Evolutionary conservation across 768 basidiomycete species (phyloP).

Genomic region (Naematelia aurantialba): DNA sequence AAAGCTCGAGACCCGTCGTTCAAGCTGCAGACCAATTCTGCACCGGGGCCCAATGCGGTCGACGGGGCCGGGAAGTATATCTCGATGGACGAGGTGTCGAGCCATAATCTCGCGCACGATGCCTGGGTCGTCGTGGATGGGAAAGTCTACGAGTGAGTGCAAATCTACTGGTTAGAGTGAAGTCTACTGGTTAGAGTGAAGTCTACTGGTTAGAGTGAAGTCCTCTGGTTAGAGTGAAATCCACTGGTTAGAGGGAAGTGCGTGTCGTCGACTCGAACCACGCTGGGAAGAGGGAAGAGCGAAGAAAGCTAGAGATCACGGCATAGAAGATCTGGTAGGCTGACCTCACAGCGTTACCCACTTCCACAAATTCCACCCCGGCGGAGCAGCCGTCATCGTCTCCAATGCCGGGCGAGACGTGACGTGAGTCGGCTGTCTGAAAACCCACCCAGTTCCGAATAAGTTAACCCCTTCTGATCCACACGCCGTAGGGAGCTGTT

Average conservation of each 20-base stretch:
- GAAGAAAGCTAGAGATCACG: too few species aligned
- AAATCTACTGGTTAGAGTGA: background rate
- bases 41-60: background rate
- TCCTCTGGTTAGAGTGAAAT: too few species aligned
- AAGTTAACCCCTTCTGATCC: background rate
- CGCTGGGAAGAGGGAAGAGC: too few species aligned
- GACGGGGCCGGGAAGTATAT: conserved; percentile 6
- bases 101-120: conserved; percentile 43
- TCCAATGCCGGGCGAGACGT: conserved; percentile 45
- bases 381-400: conserved; percentile 43
- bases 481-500: conserved; percentile 24
- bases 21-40: background rate
- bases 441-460: background rate
- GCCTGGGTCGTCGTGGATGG: conserved; percentile 48
- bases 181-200: background rate
- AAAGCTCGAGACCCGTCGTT: background rate
- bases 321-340: background rate
- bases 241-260: too few species aligned
- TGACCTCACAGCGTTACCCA: conserved; percentile 29
- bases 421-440: conserved; percentile 31
- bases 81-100: conserved; percentile 30
- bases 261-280: background rate
- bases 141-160: conserved; percentile 46
- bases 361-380: conserved; percentile 43
- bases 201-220: too few species aligned